Conservation (phyloP, 495 filamentous ascomycete species). For the Talaromyces liani region DNA sequence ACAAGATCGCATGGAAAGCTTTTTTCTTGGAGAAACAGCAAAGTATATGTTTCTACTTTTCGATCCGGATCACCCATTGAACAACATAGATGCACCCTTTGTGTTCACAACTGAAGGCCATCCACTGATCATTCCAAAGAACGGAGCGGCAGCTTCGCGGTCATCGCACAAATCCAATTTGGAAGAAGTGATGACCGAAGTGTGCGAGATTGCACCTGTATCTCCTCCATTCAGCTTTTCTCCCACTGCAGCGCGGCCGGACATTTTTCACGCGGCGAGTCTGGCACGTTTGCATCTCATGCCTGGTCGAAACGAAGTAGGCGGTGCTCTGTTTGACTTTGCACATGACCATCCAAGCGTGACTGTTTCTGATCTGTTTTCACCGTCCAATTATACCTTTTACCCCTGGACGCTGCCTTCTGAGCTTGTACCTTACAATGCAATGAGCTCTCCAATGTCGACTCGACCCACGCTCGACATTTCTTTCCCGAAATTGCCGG, state of each 20-base stretch:
- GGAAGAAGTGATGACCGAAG: slow-evolving; percentile 7
- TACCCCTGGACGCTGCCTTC: slow-evolving; percentile 89
- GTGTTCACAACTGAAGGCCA: slow-evolving; percentile 97
- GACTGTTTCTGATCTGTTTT: slow-evolving; percentile 49
- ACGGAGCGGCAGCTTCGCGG: slow-evolving; percentile 9
- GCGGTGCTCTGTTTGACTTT: slow-evolving; percentile 47
- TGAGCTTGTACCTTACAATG: slow-evolving; percentile 65
- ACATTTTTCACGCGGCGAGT: slow-evolving; percentile 86
- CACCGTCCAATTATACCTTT: slow-evolving; percentile 70
- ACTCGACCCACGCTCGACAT: slow-evolving; percentile 63
- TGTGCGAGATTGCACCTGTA: slow-evolving; percentile 54
- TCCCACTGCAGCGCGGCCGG: slow-evolving; percentile 70
- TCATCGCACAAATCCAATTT: background rate
- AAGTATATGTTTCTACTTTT: slow-evolving; percentile 93
- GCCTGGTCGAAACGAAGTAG: slow-evolving; percentile 43
- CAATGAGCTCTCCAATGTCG: slow-evolving; percentile 58
- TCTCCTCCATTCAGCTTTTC: slow-evolving; percentile 62
- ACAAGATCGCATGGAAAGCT: slow-evolving; percentile 97
- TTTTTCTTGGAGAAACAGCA: slow-evolving; percentile 92
- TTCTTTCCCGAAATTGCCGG: slow-evolving; percentile 67
- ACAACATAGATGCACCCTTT: slow-evolving; percentile 75
- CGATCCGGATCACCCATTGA: slow-evolving; percentile 77
- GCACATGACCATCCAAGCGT: slow-evolving; percentile 46
- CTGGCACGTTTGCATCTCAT: slow-evolving; percentile 75
- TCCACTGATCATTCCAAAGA: slow-evolving; percentile 76